These are phyloP conservation scores for Geosmithia putterillii DNA, from an alignment of 2,329 filamentous ascomycete genomes.

Conservation along the genomic window DNA sequence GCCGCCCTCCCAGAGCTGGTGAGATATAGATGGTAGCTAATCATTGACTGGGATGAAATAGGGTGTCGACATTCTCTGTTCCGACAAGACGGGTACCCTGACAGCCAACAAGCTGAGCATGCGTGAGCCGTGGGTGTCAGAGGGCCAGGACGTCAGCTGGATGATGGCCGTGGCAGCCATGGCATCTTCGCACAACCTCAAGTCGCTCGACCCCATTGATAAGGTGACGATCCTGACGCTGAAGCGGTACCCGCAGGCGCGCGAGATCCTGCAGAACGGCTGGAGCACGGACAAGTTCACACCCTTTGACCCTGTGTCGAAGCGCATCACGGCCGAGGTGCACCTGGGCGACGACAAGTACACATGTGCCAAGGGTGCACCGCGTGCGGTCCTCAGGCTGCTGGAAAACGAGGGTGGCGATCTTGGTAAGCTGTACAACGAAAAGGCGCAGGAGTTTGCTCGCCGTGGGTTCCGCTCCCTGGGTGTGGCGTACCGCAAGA, in stretches of 20 bases:
- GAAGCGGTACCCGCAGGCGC: slow-evolving; percentile 64
- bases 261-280: slow-evolving; percentile 61
- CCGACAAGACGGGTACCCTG: slow-evolving; percentile 71
- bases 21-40: not conserved
- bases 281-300: slow-evolving; percentile 71
- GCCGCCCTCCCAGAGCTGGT: not conserved
- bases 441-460: slow-evolving; percentile 64
- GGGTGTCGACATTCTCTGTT: slow-evolving; percentile 68
- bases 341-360: slow-evolving; percentile 58
- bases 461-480: slow-evolving; percentile 71
- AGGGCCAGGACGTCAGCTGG: slow-evolving; percentile 70
- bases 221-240: slow-evolving; percentile 68
- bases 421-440: slow-evolving; percentile 53
- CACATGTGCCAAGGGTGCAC: slow-evolving; percentile 65
- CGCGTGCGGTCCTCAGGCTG: slow-evolving; percentile 61
- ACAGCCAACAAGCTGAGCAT: slow-evolving; percentile 66
- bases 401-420: slow-evolving; percentile 47
- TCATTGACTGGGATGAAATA: not conserved
- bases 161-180: slow-evolving; percentile 74
- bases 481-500: slow-evolving; percentile 68
- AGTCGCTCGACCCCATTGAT: slow-evolving; percentile 68
- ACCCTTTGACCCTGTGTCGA: slow-evolving; percentile 68
- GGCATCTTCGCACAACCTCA: slow-evolving; percentile 67
- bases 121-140: slow-evolving; percentile 64
- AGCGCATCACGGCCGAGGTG: slow-evolving; percentile 63